These are phyloP conservation scores for Heliosperma pusillum DNA, from an alignment of 148 eudicot species.

Conservation along the genomic window DNA sequence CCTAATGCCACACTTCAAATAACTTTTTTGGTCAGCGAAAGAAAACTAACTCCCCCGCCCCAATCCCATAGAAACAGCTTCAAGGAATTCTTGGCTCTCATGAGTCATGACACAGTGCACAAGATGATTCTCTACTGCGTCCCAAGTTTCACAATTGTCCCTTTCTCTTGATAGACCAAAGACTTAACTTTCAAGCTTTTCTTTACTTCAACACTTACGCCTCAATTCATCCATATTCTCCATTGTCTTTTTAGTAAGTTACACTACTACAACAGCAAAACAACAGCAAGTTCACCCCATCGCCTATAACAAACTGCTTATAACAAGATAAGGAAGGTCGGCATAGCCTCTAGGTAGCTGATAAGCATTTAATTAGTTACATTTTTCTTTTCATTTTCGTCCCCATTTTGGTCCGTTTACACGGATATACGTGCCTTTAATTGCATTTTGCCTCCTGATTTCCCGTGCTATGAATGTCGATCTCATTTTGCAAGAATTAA, in stretches of 20 bases:
- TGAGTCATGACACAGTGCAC: background rate
- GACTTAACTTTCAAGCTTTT: background rate
- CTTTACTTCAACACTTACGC: background rate
- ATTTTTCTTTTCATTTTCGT: too few species aligned
- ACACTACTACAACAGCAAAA: background rate
- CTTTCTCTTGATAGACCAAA: background rate
- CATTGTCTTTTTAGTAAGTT: too few species aligned
- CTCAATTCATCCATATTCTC: background rate
- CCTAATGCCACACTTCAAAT: background rate
- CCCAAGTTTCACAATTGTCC: background rate
- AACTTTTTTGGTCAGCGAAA: background rate
- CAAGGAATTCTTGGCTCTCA: background rate
- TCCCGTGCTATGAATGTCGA: too few species aligned
- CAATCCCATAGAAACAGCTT: background rate
- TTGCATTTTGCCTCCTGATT: too few species aligned
- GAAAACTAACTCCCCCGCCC: background rate
- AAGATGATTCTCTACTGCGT: background rate
- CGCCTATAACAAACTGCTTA: background rate
- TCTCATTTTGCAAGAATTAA: too few species aligned
- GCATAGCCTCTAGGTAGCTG: too few species aligned
- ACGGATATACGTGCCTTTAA: too few species aligned
- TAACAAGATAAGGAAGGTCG: background rate
- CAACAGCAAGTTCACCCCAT: background rate
- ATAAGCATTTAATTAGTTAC: too few species aligned
- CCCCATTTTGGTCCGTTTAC: too few species aligned